Conservation (phyloP, 2,329 filamentous ascomycete species). For the Aspergillus pseudonomiae region DNA sequence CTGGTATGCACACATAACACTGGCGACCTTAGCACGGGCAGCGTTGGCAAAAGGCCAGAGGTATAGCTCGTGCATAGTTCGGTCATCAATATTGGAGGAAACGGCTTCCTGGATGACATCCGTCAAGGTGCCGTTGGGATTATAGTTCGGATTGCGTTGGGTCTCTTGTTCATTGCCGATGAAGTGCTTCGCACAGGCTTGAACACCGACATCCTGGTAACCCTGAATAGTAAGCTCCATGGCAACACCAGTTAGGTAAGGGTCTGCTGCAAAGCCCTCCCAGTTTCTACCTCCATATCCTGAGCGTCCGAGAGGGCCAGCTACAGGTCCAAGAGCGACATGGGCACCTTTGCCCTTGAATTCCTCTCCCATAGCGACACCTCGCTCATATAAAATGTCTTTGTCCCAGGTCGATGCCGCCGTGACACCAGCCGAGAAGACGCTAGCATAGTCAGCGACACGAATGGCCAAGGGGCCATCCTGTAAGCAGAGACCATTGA, state of each 20-base stretch:
- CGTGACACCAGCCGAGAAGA: conserved; percentile 74
- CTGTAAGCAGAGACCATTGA: conserved; percentile 34
- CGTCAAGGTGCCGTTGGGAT: conserved; percentile 46
- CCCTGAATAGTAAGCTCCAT: conserved; percentile 52
- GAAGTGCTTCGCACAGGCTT: conserved; percentile 39
- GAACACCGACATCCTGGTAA: conserved; percentile 55
- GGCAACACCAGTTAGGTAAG: conserved; percentile 46
- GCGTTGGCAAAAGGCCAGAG: conserved; percentile 77
- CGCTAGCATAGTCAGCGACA: conserved; percentile 69
- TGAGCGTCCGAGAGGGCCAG: conserved; percentile 47
- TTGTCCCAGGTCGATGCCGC: conserved; percentile 65
- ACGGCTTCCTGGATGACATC: neutral
- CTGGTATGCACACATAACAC: conserved; percentile 50
- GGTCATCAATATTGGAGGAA: conserved; percentile 66
- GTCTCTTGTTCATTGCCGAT: conserved; percentile 71
- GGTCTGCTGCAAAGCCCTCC: conserved; percentile 51
- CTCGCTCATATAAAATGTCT: conserved; percentile 57
- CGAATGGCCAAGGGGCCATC: conserved; percentile 58
- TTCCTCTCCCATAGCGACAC: conserved; percentile 58
- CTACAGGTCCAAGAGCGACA: conserved; percentile 45
- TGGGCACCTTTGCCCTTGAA: conserved; percentile 39
- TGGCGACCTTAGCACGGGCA: conserved; percentile 64
- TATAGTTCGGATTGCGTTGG: conserved; percentile 44
- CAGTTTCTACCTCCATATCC: conserved; percentile 27
- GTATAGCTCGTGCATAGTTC: conserved; percentile 75